Base-by-base conservation (phyloP, 345 rosid genomes). In the Citrus glauca region DNA sequence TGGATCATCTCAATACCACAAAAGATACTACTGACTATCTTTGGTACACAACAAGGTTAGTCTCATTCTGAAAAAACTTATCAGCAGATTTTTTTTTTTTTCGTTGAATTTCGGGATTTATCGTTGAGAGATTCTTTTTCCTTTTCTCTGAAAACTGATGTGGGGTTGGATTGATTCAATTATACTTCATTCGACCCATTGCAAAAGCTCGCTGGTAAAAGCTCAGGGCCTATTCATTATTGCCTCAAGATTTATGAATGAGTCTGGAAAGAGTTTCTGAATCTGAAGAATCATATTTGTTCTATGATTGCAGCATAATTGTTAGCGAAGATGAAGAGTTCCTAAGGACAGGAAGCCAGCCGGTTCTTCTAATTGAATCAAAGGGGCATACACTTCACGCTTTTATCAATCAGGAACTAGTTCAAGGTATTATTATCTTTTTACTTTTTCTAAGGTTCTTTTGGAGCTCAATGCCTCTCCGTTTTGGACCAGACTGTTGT, bases 41-140 rank as follows among this genome's bases (percentile, higher is more conserved):
- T 71, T 96, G 99, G 99, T 90, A 91, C 81, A 94, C 95, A 56
- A 90, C 91, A 84, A 96, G 98, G 99, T 96, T 80, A 74, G 90
- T 85, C 40, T 61, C 4, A 7, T 22, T 37, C 25, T 16, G 38
- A 32, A 8, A 57, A 22, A 59, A 9, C 0, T 59, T 59, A n/a
- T 0, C 0, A 2, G 62, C 27, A 59, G 24, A 22, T 59, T 57
- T 25, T 59, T 59, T 57, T 59, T 57, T 59, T 59, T 1, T 2
- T 59, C 27, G 8, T 17, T 62, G 30, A 25, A 4, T 61, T 9
- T 27, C 33, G 28, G 32, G 65, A 9, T 61, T 25, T 25, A 9
- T 61, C 0, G 20, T 22, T 19, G 0, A 35, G 9, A 19, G 61
- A 56, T 19, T 56, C 24, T 56, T 2, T 19, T 56, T 22, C 9